These are phyloP conservation scores for Xylaria polymorpha DNA, from an alignment of 2,329 filamentous ascomycete genomes.

Conservation along the genomic window DNA sequence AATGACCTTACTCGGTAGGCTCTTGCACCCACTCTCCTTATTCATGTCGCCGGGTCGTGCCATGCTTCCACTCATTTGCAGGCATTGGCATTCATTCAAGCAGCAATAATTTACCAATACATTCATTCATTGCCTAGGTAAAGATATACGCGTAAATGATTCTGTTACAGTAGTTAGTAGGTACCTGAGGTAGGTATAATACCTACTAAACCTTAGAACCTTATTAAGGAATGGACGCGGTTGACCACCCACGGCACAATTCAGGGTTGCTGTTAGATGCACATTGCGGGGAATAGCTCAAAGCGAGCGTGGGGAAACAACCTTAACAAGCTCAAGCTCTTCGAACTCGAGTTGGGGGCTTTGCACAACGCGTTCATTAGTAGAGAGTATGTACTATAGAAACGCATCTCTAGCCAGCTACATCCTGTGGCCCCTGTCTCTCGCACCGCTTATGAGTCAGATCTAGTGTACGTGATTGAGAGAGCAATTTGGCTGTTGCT, in stretches of 20 bases:
- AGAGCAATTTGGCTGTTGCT: neutral
- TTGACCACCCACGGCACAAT: too few species aligned
- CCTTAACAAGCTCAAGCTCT: slow-evolving; percentile 11
- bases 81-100: neutral
- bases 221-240: neutral
- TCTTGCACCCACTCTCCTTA: neutral
- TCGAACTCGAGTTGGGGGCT: neutral
- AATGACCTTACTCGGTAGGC: neutral
- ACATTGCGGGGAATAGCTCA: slow-evolving; percentile 10
- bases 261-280: neutral
- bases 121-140: too few species aligned
- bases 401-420: neutral
- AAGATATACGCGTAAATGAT: neutral
- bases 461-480: too few species aligned
- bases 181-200: neutral
- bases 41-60: neutral
- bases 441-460: neutral
- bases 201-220: neutral
- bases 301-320: neutral
- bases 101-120: neutral
- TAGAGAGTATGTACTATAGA: neutral
- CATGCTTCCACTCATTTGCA: neutral
- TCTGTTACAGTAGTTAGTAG: neutral
- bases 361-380: neutral
- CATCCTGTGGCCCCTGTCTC: neutral